Evolutionary conservation across 768 basidiomycete species (phyloP), one percentile per base, ranked within the genome.

Genomic region (Phaeolepiota aurea): DNA sequence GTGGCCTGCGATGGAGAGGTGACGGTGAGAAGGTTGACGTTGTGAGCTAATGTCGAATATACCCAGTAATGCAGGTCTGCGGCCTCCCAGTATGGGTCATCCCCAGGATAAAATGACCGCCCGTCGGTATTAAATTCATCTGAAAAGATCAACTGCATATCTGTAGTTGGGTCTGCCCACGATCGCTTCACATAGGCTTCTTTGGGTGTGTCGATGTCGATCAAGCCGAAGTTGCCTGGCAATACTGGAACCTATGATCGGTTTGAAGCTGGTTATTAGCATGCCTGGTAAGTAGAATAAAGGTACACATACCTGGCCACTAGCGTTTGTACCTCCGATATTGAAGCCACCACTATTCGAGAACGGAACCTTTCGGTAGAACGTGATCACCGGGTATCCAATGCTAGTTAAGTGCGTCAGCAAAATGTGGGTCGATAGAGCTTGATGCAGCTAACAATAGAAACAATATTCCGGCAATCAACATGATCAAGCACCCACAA

Each of bases 51-150:
- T 13, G 5, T 35, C 23, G 10, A 28, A 42, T 51, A 19, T 42
- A 78, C 76, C 82, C 85, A 87, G 51, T 87, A 87, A 52, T 87
- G 79, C 38, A 87, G 63, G 57, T 87, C 69, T 4, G 66, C 78
- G n/a, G 87, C 82, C 53, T 86, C 82, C 82, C 83, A 86, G 49
- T 82, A 89, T 4, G 87, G 87, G 57, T 90, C 87, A 49, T 88
- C 86, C 2, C 83, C 84, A 37, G 80, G 77, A 61, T 83, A 88
- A 51, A 88, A 88, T 1, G 80, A 69, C 45, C 87, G 65, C 11
- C 82, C 82, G 16, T 79, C 78, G 11, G 59, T 57, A 43, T 87
- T 77, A 53, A 90, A 89, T 52, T 90, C 87, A 55, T 90, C 87
- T 5, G 77, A 79, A 54, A 85, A 88, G 9, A 87, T 76, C 13